phyloP scores from a whole-genome alignment of 805 yeast species.

The Wickerhamomyces canadensis region DNA sequence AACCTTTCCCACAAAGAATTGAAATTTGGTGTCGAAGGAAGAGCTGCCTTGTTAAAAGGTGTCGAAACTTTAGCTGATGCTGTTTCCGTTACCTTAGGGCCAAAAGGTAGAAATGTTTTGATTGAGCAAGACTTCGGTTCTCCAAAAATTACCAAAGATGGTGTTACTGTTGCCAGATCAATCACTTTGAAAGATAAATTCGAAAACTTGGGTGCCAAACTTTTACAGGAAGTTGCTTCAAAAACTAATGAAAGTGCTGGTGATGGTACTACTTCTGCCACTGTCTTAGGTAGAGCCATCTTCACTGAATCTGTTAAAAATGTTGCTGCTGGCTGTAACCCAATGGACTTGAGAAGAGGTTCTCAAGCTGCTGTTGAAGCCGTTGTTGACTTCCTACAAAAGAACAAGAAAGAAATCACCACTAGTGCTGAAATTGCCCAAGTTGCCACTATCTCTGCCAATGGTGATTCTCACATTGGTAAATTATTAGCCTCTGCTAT shows the following conservation, averaged over 20 bases:
- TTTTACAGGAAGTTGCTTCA: conserved; percentile 95
- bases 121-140: conserved; percentile 96
- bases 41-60: conserved; percentile 72
- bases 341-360: conserved; percentile 98
- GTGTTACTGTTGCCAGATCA: conserved; percentile 95
- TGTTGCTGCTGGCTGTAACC: conserved; percentile 99
- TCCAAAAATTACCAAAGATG: conserved; percentile 98
- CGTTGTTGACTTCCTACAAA: conserved; percentile 78
- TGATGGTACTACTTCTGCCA: conserved; percentile 98
- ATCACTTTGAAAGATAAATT: conserved; percentile 85
- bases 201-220: conserved; percentile 95
- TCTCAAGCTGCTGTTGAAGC: conserved; percentile 98
- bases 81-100: conserved; percentile 94
- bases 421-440: conserved; percentile 96
- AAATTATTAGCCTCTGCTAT: conserved; percentile 89
- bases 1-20: conserved; percentile 76
- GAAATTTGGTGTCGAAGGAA: conserved; percentile 75
- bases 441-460: conserved; percentile 97
- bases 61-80: conserved; percentile 87
- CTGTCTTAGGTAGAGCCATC: conserved; percentile 93
- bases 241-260: conserved; percentile 98
- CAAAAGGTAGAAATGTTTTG: conserved; percentile 96
- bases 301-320: conserved; percentile 96
- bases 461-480: conserved; percentile 95
- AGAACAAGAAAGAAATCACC: conserved; percentile 93